These are phyloP conservation scores for Hygrocybe punicea DNA, from an alignment of 768 basidiomycete genomes.

Conservation along the genomic window DNA sequence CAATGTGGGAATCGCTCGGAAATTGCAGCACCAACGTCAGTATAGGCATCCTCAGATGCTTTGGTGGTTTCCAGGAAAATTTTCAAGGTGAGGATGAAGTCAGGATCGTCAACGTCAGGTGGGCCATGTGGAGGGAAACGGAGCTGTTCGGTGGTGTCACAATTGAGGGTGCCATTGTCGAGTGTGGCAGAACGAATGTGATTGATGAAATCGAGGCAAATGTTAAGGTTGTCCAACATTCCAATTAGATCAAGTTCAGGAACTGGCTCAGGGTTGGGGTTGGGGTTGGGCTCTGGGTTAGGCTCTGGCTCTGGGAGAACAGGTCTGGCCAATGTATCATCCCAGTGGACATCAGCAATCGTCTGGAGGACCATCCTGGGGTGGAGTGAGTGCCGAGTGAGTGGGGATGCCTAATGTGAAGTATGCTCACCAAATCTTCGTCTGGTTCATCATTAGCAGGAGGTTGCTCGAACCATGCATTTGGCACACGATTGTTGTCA, in stretches of 20 bases:
- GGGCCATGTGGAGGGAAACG: constrained; percentile 22
- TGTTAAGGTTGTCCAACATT: constrained; percentile 13
- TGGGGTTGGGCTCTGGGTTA: background rate
- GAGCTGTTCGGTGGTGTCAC: constrained; percentile 19
- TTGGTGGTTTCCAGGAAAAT: constrained; percentile 28
- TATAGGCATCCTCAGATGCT: constrained; percentile 33
- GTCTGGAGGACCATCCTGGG: too few species aligned
- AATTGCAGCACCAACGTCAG: constrained; percentile 18
- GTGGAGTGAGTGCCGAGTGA: too few species aligned
- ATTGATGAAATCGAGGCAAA: constrained; percentile 21
- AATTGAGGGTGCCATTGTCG: constrained; percentile 23
- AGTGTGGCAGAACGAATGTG: constrained; percentile 24
- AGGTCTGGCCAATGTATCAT: background rate
- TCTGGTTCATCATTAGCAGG: too few species aligned
- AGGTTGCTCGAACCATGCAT: too few species aligned
- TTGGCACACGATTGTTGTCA: too few species aligned
- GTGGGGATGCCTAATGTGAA: too few species aligned
- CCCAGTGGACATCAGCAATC: background rate
- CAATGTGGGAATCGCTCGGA: constrained; percentile 21
- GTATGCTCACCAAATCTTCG: too few species aligned
- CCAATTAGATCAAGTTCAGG: constrained; percentile 1
- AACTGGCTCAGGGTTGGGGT: background rate
- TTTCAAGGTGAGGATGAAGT: constrained; percentile 32
- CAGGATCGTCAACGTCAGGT: constrained; percentile 20
- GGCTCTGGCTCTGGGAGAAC: background rate